These are phyloP conservation scores for Aspergillus caelatus DNA, from an alignment of 2,329 filamentous ascomycete genomes.

Conservation along the genomic window DNA sequence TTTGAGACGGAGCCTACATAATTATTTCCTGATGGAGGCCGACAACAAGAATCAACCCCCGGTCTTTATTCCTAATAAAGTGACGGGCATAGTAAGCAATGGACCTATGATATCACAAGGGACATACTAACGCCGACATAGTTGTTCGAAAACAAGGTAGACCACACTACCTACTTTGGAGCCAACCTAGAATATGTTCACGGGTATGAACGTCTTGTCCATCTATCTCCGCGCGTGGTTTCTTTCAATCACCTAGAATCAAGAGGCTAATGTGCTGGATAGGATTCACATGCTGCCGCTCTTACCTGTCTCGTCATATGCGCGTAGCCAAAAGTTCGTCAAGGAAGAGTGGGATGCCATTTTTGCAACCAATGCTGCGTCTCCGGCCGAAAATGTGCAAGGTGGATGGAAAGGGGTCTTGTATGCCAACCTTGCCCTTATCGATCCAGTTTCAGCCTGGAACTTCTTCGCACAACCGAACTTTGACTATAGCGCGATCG, in stretches of 20 bases:
- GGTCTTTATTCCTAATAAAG: conserved; percentile 79
- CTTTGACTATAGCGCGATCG: conserved; percentile 67
- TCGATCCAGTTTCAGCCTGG: conserved; percentile 71
- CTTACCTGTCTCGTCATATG: conserved; percentile 67
- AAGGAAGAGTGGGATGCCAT: conserved; percentile 79
- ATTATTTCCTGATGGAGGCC: conserved; percentile 79
- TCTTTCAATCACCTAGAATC: background rate
- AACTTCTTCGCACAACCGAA: conserved; percentile 69
- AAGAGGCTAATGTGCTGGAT: conserved; percentile 38
- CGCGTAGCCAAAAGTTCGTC: conserved; percentile 71
- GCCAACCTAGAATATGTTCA: conserved; percentile 70
- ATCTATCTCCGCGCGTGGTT: background rate
- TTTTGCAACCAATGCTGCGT: conserved; percentile 69
- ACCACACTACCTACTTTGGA: conserved; percentile 91
- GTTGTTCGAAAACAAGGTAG: conserved; percentile 92
- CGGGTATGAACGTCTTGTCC: conserved; percentile 42
- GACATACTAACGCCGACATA: conserved; percentile 39
- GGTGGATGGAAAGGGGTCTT: conserved; percentile 87
- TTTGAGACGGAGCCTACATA: conserved; percentile 70
- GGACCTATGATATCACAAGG: background rate
- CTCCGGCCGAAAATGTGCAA: conserved; percentile 56
- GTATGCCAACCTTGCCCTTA: conserved; percentile 77
- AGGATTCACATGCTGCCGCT: conserved; percentile 85
- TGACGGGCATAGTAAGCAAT: conserved; percentile 56
- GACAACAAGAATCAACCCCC: conserved; percentile 72